Conservation (phyloP, 1,284 basidiomycete species). For the Entoloma clypeatum region DNA sequence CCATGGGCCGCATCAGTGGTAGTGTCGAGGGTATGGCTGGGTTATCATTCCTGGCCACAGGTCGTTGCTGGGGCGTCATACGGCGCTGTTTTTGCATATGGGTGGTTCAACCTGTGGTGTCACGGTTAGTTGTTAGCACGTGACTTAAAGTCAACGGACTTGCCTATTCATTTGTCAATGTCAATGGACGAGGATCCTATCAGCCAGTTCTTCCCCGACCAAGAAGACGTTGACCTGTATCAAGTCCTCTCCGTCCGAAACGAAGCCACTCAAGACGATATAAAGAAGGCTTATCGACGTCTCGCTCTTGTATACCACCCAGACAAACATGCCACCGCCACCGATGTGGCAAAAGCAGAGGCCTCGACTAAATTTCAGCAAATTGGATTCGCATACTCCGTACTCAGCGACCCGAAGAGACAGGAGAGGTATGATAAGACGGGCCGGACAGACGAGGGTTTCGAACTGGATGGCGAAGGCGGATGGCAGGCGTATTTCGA, state of each 20-base stretch:
- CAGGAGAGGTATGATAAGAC: conserved; percentile 78
- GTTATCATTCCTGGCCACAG: conserved; percentile 78
- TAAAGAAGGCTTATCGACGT: conserved; percentile 83
- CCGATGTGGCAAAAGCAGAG: conserved; percentile 56
- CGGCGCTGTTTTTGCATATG: conserved; percentile 51
- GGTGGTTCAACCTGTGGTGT: conserved; percentile 66
- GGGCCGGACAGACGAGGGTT: conserved; percentile 78
- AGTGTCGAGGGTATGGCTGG: conserved; percentile 72
- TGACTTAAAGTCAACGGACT: too few relatives aligned
- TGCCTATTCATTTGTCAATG: too few relatives aligned
- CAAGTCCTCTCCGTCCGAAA: conserved; percentile 57
- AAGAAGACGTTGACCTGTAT: conserved; percentile 74
- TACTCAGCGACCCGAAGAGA: conserved; percentile 76
- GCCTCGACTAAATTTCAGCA: conserved; percentile 80
- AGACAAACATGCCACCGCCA: conserved; percentile 75
- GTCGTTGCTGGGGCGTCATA: conserved; percentile 63
- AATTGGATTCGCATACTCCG: conserved; percentile 86
- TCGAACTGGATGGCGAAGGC: conserved; percentile 73
- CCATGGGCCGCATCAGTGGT: conserved; percentile 57
- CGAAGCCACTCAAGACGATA: conserved; percentile 57
- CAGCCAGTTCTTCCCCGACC: conserved; percentile 70
- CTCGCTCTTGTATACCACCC: conserved; percentile 83
- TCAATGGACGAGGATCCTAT: conserved; percentile 79
- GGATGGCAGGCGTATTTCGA: conserved; percentile 95
- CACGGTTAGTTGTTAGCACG: conserved; percentile 23